phyloP scores from a whole-genome alignment of 768 basidiomycete genomes.

The Mrakia hoshinonis region DNA sequence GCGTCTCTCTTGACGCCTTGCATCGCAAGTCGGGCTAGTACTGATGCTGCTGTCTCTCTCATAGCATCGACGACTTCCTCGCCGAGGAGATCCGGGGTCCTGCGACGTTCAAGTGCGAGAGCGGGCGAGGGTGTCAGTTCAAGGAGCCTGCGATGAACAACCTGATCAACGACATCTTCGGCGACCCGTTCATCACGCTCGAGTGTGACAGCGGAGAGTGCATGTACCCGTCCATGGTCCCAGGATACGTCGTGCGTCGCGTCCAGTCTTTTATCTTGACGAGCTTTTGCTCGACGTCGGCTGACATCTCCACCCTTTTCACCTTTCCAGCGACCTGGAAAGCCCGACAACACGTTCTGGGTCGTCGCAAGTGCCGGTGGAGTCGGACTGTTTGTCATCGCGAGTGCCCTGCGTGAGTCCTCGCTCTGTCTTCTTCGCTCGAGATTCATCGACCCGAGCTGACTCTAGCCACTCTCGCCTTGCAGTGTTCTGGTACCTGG shows the following conservation, averaged over 20 bases:
- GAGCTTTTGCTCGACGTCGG: not conserved
- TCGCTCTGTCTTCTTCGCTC: not conserved
- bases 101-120: conserved; percentile 69
- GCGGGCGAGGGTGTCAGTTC: conserved; percentile 69
- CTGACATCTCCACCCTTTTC: not conserved
- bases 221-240: conserved; percentile 83
- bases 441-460: not conserved
- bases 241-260: conserved; percentile 66
- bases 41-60: not conserved
- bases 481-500: conserved; percentile 80
- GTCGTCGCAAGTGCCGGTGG: conserved; percentile 74
- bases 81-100: conserved; percentile 83
- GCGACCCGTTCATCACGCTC: conserved; percentile 79
- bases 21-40: not conserved
- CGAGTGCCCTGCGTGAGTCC: conserved; percentile 16
- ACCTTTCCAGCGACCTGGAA: conserved; percentile 54
- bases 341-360: conserved; percentile 73
- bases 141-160: conserved; percentile 96
- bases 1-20: conserved; percentile 37
- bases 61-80: conserved; percentile 86
- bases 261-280: not conserved
- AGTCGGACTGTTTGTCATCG: conserved; percentile 64
- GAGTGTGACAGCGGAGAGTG: conserved; percentile 86
- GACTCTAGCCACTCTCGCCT: conserved; percentile 18
- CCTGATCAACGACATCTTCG: conserved; percentile 87